Conservation (phyloP, 164 flowering plant genomes). For the Macadamia tetraphylla region DNA sequence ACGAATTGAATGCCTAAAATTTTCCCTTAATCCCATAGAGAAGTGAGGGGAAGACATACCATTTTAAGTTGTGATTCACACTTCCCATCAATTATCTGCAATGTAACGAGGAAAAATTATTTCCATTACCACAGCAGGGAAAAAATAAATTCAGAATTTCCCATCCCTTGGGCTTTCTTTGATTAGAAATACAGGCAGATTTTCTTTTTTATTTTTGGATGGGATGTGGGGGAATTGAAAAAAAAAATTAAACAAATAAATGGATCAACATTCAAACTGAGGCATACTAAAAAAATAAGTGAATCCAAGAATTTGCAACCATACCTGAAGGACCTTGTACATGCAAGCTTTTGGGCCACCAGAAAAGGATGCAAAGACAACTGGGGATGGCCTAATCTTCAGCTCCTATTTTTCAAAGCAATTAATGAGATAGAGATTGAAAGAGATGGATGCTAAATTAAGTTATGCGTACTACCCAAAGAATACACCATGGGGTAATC, state of each 20-base stretch:
- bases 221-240: too few relatives aligned
- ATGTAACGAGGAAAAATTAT: constrained; percentile 3
- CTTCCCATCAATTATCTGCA: constrained; percentile 75
- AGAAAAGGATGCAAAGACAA: constrained; percentile 86
- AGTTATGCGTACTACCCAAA: too few relatives aligned
- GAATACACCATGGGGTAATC: too few relatives aligned
- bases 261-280: constrained; percentile 4
- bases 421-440: background rate
- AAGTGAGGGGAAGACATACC: constrained; percentile 36
- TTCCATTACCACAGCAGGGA: background rate
- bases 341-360: constrained; percentile 95
- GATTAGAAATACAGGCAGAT: background rate
- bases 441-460: background rate
- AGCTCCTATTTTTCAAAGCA: constrained; percentile 49
- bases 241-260: background rate
- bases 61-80: constrained; percentile 33
- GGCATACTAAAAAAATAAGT: background rate
- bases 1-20: background rate
- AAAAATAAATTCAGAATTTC: background rate
- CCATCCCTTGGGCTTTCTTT: background rate
- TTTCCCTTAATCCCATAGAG: background rate
- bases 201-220: too few relatives aligned
- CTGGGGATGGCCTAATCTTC: constrained; percentile 64
- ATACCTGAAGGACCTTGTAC: constrained; percentile 94
- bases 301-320: background rate